Conservation (phyloP, 1,139 yeast species). For the Candida sanyaensis region DNA sequence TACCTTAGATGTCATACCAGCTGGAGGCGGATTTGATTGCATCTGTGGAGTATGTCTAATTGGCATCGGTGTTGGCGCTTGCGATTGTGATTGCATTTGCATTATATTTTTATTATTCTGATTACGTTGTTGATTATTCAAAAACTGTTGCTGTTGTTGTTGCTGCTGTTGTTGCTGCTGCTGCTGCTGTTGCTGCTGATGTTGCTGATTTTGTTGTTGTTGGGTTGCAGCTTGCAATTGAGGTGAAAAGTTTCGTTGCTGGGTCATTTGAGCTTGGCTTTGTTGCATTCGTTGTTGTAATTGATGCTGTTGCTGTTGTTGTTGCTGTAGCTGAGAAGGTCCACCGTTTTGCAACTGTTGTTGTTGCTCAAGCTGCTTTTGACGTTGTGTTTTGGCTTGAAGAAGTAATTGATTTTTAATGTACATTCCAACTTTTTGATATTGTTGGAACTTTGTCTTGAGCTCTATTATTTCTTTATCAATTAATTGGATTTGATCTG, state of each 20-base stretch:
- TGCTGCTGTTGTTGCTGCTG: constrained; percentile 4
- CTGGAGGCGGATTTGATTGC: constrained; percentile 7
- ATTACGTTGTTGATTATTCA: constrained; percentile 9
- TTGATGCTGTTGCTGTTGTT: constrained; percentile 9
- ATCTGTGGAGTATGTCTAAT: constrained; percentile 14
- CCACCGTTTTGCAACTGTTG: constrained; percentile 1
- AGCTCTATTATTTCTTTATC: constrained; percentile 41
- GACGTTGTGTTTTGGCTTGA: constrained; percentile 26
- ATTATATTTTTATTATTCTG: constrained; percentile 8
- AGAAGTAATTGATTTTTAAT: constrained; percentile 43
- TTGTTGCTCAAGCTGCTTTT: constrained; percentile 11
- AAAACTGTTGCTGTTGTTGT: constrained; percentile 6
- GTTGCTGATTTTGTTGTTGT: constrained; percentile 5
- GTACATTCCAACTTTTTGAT: constrained; percentile 40
- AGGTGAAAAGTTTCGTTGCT: constrained; percentile 8
- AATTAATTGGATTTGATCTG: constrained; percentile 31
- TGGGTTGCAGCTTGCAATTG: constrained; percentile 5
- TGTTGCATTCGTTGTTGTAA: constrained; percentile 11
- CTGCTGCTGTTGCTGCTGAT: constrained; percentile 3
- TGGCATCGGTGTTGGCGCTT: constrained; percentile 11
- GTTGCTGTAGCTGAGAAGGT: constrained; percentile 5
- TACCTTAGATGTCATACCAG: constrained; percentile 5
- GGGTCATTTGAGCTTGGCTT: constrained; percentile 6
- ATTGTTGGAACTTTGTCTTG: constrained; percentile 38
- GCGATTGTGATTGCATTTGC: constrained; percentile 12